Percentiles rank a stretch among this genome's conserved stretches.
phyloP scores from a whole-genome alignment of 2,329 filamentous ascomycete species.

The Fusarium siculi region DNA sequence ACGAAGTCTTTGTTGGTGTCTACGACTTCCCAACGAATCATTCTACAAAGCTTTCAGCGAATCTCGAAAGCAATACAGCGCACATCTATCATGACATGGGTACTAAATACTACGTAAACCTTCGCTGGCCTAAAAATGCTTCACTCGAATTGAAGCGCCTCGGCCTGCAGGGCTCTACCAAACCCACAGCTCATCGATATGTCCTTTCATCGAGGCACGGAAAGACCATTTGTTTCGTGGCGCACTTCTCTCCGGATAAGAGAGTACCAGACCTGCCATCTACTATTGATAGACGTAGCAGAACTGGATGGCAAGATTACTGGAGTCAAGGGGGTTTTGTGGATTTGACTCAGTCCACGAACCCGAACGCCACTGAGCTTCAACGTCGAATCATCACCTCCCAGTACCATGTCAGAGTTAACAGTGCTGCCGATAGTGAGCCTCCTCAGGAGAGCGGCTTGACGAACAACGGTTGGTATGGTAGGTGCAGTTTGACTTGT shows the following conservation, averaged over 20 bases:
- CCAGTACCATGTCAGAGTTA: slow-evolving; percentile 57
- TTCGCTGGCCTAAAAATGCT: slow-evolving; percentile 46
- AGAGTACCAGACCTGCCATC: slow-evolving; percentile 39
- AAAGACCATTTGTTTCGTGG: slow-evolving; percentile 45
- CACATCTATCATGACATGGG: slow-evolving; percentile 53
- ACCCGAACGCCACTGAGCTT: slow-evolving; percentile 53
- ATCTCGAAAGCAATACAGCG: slow-evolving; percentile 27
- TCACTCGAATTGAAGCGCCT: slow-evolving; percentile 32
- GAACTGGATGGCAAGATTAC: slow-evolving; percentile 48
- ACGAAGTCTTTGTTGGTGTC: slow-evolving; percentile 55
- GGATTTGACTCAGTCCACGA: slow-evolving; percentile 51
- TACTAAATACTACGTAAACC: slow-evolving; percentile 53
- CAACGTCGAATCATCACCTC: slow-evolving; percentile 57
- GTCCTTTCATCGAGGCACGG: slow-evolving; percentile 36
- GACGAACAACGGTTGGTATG: slow-evolving; percentile 60
- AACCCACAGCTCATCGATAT: slow-evolving; percentile 48
- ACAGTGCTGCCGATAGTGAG: slow-evolving; percentile 51
- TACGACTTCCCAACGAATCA: slow-evolving; percentile 54
- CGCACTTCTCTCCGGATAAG: slow-evolving; percentile 48
- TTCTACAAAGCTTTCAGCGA: slow-evolving; percentile 44
- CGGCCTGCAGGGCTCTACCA: slow-evolving; percentile 39
- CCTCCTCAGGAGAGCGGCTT: slow-evolving; percentile 57
- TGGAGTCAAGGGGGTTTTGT: slow-evolving; percentile 56
- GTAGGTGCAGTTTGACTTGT: slow-evolving; percentile 21
- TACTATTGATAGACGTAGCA: slow-evolving; percentile 40